Conservation (phyloP, 2,329 filamentous ascomycete species). For the Sporothrix euskadiensis region DNA sequence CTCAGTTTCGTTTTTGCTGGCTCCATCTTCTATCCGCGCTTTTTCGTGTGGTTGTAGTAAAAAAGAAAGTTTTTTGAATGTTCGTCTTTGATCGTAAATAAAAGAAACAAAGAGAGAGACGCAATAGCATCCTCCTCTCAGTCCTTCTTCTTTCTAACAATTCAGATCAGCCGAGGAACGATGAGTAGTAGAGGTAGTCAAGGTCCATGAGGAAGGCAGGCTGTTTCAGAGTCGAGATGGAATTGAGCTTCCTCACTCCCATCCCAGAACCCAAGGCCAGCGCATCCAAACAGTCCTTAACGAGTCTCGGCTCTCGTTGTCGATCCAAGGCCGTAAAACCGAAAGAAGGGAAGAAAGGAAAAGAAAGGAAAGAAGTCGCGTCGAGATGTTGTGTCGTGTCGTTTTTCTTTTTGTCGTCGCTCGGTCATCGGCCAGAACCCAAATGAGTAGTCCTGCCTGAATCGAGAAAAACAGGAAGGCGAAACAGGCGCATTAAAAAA, state of each 20-base stretch:
- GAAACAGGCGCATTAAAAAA: neutral
- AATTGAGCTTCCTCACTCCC: neutral
- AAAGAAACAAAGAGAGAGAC: conserved; percentile 19
- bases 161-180: neutral
- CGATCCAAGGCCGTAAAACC: neutral
- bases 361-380: neutral
- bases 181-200: neutral
- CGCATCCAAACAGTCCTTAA: neutral
- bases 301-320: neutral
- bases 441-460: conserved; percentile 16
- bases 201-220: neutral
- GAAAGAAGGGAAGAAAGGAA: neutral
- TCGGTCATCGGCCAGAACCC: conserved; percentile 21
- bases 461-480: conserved; percentile 19
- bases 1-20: conserved; percentile 50
- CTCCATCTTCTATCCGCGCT: conserved; percentile 73
- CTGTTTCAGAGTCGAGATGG: neutral
- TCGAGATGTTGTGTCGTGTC: conserved; percentile 12
- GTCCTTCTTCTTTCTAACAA: neutral
- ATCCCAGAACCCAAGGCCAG: neutral
- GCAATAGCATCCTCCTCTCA: neutral
- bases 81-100: conserved; percentile 23
- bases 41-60: conserved; percentile 15
- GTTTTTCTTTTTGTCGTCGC: conserved; percentile 20
- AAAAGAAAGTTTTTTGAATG: conserved; percentile 2